Conservation (phyloP, 2,329 filamentous ascomycete genomes). For the Blastomyces gilchristii region DNA sequence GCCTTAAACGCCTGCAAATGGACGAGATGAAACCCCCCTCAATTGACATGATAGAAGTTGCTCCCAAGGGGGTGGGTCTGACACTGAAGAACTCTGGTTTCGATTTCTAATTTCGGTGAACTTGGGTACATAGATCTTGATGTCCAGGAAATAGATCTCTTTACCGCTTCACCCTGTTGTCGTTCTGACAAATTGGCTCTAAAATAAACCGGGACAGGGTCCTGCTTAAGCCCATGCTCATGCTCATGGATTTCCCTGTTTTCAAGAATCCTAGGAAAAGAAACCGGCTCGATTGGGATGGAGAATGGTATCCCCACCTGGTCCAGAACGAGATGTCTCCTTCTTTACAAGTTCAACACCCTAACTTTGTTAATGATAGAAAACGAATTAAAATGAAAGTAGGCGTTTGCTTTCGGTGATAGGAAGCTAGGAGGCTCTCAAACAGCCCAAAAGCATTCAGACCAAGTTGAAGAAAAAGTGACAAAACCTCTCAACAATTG, state of each 20-base stretch:
- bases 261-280: background rate
- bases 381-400: too few species aligned
- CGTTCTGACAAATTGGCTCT: background rate
- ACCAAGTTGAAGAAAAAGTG: too few species aligned
- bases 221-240: too few species aligned
- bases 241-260: background rate
- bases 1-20: background rate
- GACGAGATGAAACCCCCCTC: background rate
- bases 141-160: background rate
- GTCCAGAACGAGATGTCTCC: background rate
- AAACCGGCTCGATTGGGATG: background rate
- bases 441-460: too few species aligned
- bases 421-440: too few species aligned
- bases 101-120: background rate
- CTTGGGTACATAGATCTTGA: background rate
- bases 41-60: too few species aligned
- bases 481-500: too few species aligned
- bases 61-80: too few species aligned
- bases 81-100: background rate
- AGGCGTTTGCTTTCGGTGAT: too few species aligned
- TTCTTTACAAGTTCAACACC: background rate
- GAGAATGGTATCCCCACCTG: background rate
- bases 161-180: background rate
- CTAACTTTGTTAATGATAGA: too few species aligned
- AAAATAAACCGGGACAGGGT: background rate